A percentile compares a stretch with the other conserved stretches of the same genome.
These are phyloP conservation scores for Ophiostoma novo-ulmi DNA, from an alignment of 2,329 filamentous ascomycete species.

Conservation along the genomic window DNA sequence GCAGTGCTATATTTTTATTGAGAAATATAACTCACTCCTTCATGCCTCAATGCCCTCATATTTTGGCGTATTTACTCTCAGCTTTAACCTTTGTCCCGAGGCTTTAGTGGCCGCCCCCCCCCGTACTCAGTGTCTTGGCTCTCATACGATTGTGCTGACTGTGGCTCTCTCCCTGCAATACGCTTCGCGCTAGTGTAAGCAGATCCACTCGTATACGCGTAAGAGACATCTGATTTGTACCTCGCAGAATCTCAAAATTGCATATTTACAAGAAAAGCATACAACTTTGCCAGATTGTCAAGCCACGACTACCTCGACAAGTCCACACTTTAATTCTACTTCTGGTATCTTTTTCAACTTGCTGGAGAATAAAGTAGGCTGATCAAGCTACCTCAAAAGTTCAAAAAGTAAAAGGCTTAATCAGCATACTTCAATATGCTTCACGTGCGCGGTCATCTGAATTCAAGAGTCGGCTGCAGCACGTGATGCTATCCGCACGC, in stretches of 20 bases:
- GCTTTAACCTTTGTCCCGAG: background rate
- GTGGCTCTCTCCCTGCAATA: background rate
- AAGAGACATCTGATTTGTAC: background rate
- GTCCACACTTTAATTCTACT: background rate
- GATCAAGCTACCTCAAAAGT: background rate
- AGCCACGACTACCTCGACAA: background rate
- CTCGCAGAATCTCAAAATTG: too few relatives aligned
- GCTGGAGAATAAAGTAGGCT: background rate
- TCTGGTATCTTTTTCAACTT: background rate
- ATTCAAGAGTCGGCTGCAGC: background rate
- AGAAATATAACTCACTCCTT: background rate
- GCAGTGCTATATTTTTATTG: background rate
- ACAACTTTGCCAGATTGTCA: too few relatives aligned
- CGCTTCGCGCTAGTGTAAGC: background rate
- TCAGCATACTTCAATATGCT: background rate
- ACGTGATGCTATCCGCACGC: background rate
- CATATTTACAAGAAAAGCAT: too few relatives aligned
- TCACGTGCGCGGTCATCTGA: background rate
- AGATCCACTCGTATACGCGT: conserved; percentile 9
- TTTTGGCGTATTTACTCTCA: background rate
- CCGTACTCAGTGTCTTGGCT: conserved; percentile 6
- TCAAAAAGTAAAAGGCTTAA: background rate
- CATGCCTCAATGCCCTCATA: background rate
- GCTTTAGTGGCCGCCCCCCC: background rate
- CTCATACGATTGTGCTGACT: background rate